Base-by-base conservation (phyloP, 306 rosid species). In the Geum urbanum region DNA sequence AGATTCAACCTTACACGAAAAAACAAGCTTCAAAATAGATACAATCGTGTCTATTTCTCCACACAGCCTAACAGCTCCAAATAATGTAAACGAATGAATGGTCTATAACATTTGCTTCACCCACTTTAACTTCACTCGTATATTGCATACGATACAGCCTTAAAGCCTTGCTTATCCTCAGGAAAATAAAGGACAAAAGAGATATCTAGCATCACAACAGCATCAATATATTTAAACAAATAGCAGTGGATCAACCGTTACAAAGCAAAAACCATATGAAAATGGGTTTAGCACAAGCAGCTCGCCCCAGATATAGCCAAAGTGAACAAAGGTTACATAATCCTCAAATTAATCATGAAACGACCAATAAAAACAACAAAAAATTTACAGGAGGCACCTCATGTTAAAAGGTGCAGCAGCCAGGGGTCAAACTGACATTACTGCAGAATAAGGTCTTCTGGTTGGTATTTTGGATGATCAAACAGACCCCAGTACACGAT, bases 351-450 rank as follows among this genome's bases (percentile, higher is more conserved):
- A 57, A 76, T 35, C 27, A 53, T 53, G 76, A 69, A 63, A 51
- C 63, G 63, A 71, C 76, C 70, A 68, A 83, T 83, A 75, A 76
- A 80, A 66, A 63, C 16, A 64, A 80, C 73, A 76, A 73, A 78
- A 78, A 76, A 75, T 81, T 78, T 84, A 81, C 83, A 81, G 63
- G 76, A 84, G 67, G 76, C 67, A 61, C 68, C 75, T 80, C 81
- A 72, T 75, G 74, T 78, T 67, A 41, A n/a, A 66, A 19, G 71
- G 67, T 44, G 73, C 45, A 71, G 47, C 39, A 40, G 59, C 50
- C 15, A 67, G 53, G 54, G 67, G 59, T 66, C 37, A 32, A 40
- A 72, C 55, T 53, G 46, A 63, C 41, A 67, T 10, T 40, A 58
- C 48, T 20, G 69, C 60, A 68, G n/a, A 70, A 27, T 2, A 27